Evolutionary conservation across 2,329 filamentous ascomycete genomes (phyloP), one percentile per base, ranked within the genome.

Genomic region (Penicillium nordicum): DNA sequence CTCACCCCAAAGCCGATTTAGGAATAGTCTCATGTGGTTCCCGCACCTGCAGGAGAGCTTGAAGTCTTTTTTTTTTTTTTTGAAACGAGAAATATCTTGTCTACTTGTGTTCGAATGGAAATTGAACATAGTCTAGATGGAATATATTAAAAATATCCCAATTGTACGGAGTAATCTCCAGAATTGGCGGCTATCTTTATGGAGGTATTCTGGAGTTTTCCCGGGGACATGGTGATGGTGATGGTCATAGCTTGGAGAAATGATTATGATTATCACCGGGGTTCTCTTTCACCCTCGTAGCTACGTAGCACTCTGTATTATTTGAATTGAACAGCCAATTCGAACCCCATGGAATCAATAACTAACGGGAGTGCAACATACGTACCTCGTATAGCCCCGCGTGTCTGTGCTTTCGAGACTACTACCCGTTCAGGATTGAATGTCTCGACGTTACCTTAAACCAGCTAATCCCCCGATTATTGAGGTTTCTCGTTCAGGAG

Each of bases 31-130:
- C 18, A 48, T 58, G 40, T 50, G 45, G 54, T 55, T 59, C 59
- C 57, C 60, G 59, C 57, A 54, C 58, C 57, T 62, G 59, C 61
- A 61, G 55, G 40, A 42, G 45, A 56, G 53, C 51, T 57, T 53
- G 51, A 61, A 60, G 42, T 21, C 52, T 50, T 32, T 32, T 32
- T 30, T 12, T 12, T 32, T 12, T 60, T 63, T 53, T 58, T 63
- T 55, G 49, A 34, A 52, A 58, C 54, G 46, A 57, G 59, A 18
- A 34, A 55, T 40, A 42, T 40, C 32, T 10, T 21, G 27, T 27
- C 27, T 42, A 42, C 52, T 53, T 42, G 44, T 50, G 21, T 27
- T 45, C 48, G n/a, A 27, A 16, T n/a, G 25, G 41, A 18, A 42
- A 43, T 27, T 43, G 9, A 27, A 11, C 10, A 8, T 11, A 29